Evolutionary conservation across 2,329 filamentous ascomycete species (phyloP).

Genomic region (Microsporum ferrugineum): DNA sequence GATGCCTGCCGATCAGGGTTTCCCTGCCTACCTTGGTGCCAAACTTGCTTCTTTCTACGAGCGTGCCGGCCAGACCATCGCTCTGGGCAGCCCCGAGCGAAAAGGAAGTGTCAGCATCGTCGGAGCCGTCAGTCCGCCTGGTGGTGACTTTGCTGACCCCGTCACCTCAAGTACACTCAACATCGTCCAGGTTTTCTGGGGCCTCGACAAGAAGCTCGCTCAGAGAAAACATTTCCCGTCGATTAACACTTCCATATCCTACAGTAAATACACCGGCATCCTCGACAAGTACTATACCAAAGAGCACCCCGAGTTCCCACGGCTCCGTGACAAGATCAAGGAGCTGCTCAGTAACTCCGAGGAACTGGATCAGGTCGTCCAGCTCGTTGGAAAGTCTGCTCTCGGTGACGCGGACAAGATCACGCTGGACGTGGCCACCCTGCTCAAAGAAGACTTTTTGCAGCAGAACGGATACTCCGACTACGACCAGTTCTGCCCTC

Average conservation of each 20-base stretch:
- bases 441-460: slow-evolving; percentile 97
- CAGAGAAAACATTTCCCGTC: slow-evolving; percentile 99
- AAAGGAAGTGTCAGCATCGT: slow-evolving; percentile 93
- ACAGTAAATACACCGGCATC: slow-evolving; percentile 87
- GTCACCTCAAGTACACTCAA: slow-evolving; percentile 86
- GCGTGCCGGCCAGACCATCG: slow-evolving; percentile 76
- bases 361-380: slow-evolving; percentile 95
- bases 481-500: slow-evolving; percentile 97
- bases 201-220: slow-evolving; percentile 97
- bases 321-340: slow-evolving; percentile 82
- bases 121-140: slow-evolving; percentile 89
- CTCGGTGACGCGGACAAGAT: slow-evolving; percentile 97
- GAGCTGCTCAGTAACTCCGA: slow-evolving; percentile 90
- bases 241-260: slow-evolving; percentile 87
- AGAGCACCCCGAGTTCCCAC: slow-evolving; percentile 86
- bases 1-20: slow-evolving; percentile 99
- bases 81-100: slow-evolving; percentile 79
- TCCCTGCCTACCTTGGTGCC: slow-evolving; percentile 90
- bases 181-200: slow-evolving; percentile 99
- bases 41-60: slow-evolving; percentile 99
- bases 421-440: slow-evolving; percentile 76
- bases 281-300: slow-evolving; percentile 93
- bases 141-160: slow-evolving; percentile 98
- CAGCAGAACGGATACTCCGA: slow-evolving; percentile 99
- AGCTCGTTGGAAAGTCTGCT: slow-evolving; percentile 94